A percentile compares a stretch with the other conserved stretches of the same genome.
These are phyloP conservation scores for Cordyceps militaris DNA, from an alignment of 2,329 filamentous ascomycete species.

Conservation along the genomic window DNA sequence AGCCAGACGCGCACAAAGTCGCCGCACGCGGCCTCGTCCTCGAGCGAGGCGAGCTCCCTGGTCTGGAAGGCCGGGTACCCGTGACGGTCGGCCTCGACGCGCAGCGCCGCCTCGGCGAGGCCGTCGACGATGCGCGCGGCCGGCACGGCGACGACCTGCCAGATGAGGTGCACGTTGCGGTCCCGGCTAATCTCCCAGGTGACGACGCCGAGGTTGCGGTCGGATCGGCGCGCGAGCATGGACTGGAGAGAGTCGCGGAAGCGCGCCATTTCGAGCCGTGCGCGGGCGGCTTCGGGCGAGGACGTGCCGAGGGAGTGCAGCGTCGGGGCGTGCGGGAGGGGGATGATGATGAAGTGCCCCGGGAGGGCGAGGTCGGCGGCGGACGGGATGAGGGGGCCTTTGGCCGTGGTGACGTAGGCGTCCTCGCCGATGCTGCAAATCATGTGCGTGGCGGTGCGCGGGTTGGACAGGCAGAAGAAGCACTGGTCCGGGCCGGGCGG, in stretches of 20 bases:
- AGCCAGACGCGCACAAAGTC: slow-evolving; percentile 82
- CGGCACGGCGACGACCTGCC: slow-evolving; percentile 82
- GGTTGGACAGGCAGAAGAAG: slow-evolving; percentile 93
- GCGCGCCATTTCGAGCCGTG: slow-evolving; percentile 72
- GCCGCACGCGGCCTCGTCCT: slow-evolving; percentile 38
- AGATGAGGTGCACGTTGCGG: slow-evolving; percentile 80
- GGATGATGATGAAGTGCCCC: slow-evolving; percentile 85
- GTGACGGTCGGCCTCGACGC: slow-evolving; percentile 75
- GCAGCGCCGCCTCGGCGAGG: slow-evolving; percentile 81
- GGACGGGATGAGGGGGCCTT: slow-evolving; percentile 75
- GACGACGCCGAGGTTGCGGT: slow-evolving; percentile 65
- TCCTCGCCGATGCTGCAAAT: slow-evolving; percentile 84
- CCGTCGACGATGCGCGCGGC: slow-evolving; percentile 60
- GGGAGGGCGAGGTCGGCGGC: slow-evolving; percentile 60
- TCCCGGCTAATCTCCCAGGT: slow-evolving; percentile 87
- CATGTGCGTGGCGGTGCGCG: slow-evolving; percentile 76
- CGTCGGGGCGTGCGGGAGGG: slow-evolving; percentile 73
- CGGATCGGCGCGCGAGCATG: slow-evolving; percentile 59
- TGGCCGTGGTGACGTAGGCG: slow-evolving; percentile 83
- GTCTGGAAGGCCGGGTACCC: slow-evolving; percentile 45
- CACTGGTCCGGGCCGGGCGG: slow-evolving; percentile 70
- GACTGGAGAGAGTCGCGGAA: slow-evolving; percentile 71
- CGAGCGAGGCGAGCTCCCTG: slow-evolving; percentile 40
- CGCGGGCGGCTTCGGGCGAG: slow-evolving; percentile 47
- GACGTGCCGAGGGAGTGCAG: slow-evolving; percentile 57